phyloP scores from a whole-genome alignment of 192 early-diverging fungal species.

The Coemansia sp. region DNA sequence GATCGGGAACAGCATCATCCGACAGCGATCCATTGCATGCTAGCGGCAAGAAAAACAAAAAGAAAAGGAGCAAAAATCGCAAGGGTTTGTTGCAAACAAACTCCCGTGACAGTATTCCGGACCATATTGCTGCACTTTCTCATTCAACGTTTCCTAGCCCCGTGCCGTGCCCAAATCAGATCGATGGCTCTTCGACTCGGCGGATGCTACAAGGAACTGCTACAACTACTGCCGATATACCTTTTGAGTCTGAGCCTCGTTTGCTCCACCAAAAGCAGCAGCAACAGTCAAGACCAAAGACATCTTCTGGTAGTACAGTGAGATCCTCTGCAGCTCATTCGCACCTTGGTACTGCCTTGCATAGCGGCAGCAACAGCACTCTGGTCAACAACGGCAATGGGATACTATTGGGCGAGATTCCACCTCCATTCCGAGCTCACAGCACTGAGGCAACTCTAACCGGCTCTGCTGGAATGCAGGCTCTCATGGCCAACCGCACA shows the following conservation, averaged over 20 bases:
- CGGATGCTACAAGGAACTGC: slow-evolving; percentile 5
- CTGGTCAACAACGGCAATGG: slow-evolving; percentile 22
- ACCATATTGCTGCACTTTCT: slow-evolving; percentile 52
- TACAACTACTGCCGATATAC: slow-evolving; percentile 1
- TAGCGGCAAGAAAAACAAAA: slow-evolving; percentile 7
- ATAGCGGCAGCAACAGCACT: slow-evolving; percentile 25
- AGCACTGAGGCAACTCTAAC: neutral
- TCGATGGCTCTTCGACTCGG: slow-evolving; percentile 32
- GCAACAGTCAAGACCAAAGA: slow-evolving; percentile 41
- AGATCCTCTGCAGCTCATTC: slow-evolving; percentile 2
- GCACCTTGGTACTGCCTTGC: slow-evolving; percentile 7
- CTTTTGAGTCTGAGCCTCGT: slow-evolving; percentile 10
- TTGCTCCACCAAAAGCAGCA: slow-evolving; percentile 7
- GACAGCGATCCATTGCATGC: neutral
- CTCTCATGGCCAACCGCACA: slow-evolving; percentile 6
- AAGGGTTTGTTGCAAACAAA: slow-evolving; percentile 33
- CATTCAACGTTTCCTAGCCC: slow-evolving; percentile 54
- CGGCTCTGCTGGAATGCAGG: slow-evolving; percentile 2
- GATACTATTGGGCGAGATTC: neutral
- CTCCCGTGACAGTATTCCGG: slow-evolving; percentile 49
- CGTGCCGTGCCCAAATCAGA: slow-evolving; percentile 27
- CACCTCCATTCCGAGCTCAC: slow-evolving; percentile 1
- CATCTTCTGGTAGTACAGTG: slow-evolving; percentile 21
- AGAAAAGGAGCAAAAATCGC: slow-evolving; percentile 30
- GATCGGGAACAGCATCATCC: slow-evolving; percentile 8